Percentiles rank a stretch among this genome's conserved stretches.
These are phyloP conservation scores for Camellia lanceoleosa DNA, from an alignment of 148 eudicot species.

Conservation along the genomic window DNA sequence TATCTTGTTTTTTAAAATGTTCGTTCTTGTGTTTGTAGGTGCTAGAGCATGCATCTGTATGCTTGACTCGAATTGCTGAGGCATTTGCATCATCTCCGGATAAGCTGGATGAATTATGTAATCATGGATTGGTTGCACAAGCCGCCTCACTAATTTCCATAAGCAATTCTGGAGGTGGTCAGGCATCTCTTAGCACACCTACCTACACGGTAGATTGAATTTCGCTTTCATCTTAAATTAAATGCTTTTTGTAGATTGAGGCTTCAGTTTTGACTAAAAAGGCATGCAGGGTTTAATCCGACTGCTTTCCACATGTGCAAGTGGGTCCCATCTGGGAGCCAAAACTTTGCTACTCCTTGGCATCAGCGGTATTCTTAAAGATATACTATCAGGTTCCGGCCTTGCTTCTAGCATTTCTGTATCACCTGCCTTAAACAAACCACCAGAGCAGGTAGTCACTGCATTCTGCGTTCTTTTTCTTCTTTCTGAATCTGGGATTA, in stretches of 20 bases:
- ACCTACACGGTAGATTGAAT: constrained; percentile 72
- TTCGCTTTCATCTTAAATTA: constrained; percentile 6
- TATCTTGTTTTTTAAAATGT: not conserved
- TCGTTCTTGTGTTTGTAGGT: constrained; percentile 47
- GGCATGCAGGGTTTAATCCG: constrained; percentile 78
- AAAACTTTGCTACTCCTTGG: constrained; percentile 86
- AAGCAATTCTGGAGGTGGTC: constrained; percentile 90
- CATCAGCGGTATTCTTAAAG: constrained; percentile 83
- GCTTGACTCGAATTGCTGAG: constrained; percentile 91
- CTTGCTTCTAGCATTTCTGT: constrained; percentile 76
- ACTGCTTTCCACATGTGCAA: constrained; percentile 92
- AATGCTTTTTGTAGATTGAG: not conserved
- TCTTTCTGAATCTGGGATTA: not conserved
- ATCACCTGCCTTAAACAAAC: constrained; percentile 87
- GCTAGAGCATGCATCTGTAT: constrained; percentile 91
- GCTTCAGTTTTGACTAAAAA: constrained; percentile 14
- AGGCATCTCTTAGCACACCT: constrained; percentile 87
- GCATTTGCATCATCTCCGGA: constrained; percentile 79
- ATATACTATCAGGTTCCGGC: constrained; percentile 83
- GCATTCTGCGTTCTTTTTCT: not conserved
- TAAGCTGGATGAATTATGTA: constrained; percentile 84
- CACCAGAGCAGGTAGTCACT: constrained; percentile 82
- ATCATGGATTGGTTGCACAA: constrained; percentile 87
- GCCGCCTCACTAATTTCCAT: constrained; percentile 84
- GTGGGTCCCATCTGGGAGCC: constrained; percentile 90